Base-by-base conservation (phyloP, 768 basidiomycete species). In the Pholiota conissans region DNA sequence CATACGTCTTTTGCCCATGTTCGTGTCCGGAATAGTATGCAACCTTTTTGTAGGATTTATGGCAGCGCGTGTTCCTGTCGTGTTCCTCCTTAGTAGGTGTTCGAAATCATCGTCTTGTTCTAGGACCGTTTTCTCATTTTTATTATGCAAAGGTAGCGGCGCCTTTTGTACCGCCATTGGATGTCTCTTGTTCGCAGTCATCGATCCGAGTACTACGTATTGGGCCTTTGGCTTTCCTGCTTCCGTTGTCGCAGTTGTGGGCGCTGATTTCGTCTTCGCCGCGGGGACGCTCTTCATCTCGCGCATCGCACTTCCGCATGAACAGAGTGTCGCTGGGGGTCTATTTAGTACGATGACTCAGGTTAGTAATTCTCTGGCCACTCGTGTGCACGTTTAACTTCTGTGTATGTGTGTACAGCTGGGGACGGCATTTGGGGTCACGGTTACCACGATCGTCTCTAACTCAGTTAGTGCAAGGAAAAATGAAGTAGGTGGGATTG, bases 221-320 rank as follows among this genome's bases (percentile, higher is more conserved):
- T 93, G 91, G 91, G 88, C 86, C 0, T 88, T 79, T 57, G 85
- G 83, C 4, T 92, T 93, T 70, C 88, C 90, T 0, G 80, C 86
- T 0, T 80, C 88, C 0, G 71, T 83, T 37, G 56, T 88, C 42
- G 71, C 81, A 20, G 90, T 91, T 11, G 78, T 90, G 40, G 91
- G 91, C n/a, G 89, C 84, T 0, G 91, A 93, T 65, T 90, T 93
- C 60, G 83, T 89, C 2, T 91, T 84, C 65, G 74, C 91, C 0
- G 73, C 84, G 0, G 91, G 91, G 3, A 88, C 87, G 6, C 72
- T 93, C n/a, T 93, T 88, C 63, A 81, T 91, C 40, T 86, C 90
- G 3, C 87, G 86, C 63, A 77, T 87, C 10, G 79, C 84, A 1
- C 68, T 79, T 1, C 84, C 84, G 4, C 77, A 87, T 54, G 91